phyloP scores from a whole-genome alignment of 371 early-diverging fungal species.

The Apophysomyces ossiformis region DNA sequence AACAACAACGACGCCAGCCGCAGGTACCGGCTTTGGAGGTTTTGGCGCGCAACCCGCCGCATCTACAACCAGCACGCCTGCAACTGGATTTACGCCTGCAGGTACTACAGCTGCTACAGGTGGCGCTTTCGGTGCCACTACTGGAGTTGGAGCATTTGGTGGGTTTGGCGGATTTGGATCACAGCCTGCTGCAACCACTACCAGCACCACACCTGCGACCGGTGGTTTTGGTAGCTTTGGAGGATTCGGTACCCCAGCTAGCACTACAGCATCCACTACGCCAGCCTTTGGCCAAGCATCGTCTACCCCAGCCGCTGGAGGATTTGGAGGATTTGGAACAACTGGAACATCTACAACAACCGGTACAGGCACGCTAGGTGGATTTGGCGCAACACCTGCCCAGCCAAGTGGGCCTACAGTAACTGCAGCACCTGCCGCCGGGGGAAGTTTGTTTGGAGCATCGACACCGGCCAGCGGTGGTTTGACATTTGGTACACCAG shows the following conservation, averaged over 20 bases:
- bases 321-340: conserved; percentile 21
- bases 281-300: conserved; percentile 14
- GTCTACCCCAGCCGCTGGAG: conserved; percentile 18
- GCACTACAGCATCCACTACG: conserved; percentile 10
- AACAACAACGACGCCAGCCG: background rate
- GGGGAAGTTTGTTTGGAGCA: conserved; percentile 5
- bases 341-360: background rate
- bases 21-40: conserved; percentile 9
- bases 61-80: conserved; percentile 10
- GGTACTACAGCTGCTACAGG: background rate
- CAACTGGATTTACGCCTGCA: conserved; percentile 8
- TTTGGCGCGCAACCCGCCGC: conserved; percentile 3
- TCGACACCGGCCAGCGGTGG: conserved; percentile 17
- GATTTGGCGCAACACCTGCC: conserved; percentile 19
- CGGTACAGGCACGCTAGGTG: conserved; percentile 13
- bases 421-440: conserved; percentile 8
- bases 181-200: background rate
- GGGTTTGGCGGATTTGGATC: conserved; percentile 8
- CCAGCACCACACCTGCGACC: conserved; percentile 9
- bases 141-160: conserved; percentile 1
- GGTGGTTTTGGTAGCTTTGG: conserved; percentile 17
- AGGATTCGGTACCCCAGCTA: conserved; percentile 21
- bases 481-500: conserved; percentile 9
- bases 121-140: too few species aligned
- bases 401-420: conserved; percentile 8